phyloP scores from a whole-genome alignment of 768 basidiomycete genomes.

The Mycena belliarum region DNA sequence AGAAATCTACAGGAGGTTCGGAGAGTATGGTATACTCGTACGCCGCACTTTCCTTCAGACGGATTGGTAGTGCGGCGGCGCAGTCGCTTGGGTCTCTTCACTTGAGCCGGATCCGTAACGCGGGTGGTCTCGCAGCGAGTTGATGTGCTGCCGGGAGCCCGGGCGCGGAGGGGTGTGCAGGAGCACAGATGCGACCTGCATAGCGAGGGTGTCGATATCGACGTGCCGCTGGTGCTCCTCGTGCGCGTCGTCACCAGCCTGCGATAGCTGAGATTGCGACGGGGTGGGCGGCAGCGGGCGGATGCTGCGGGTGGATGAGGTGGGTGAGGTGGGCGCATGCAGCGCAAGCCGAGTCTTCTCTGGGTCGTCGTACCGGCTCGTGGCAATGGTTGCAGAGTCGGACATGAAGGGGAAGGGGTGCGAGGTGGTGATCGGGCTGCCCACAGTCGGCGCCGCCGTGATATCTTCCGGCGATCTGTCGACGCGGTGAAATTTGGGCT shows the following conservation, averaged over 20 bases:
- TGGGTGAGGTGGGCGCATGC: background rate
- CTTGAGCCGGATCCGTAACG: background rate
- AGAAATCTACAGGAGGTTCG: background rate
- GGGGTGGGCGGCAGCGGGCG: constrained; percentile 12
- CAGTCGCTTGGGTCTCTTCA: background rate
- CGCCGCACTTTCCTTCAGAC: background rate
- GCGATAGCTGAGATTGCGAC: constrained; percentile 4
- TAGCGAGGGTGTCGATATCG: constrained; percentile 30
- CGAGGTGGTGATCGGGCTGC: background rate
- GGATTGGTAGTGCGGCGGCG: constrained; percentile 10
- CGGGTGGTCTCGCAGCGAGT: background rate
- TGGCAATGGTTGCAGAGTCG: background rate
- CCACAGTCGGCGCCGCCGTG: background rate
- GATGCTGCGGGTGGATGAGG: background rate
- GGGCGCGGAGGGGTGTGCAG: constrained; percentile 23
- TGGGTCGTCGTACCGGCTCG: background rate
- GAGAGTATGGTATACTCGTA: background rate
- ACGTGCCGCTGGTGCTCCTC: background rate
- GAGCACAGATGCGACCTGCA: constrained; percentile 31
- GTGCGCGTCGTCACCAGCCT: background rate
- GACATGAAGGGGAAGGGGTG: constrained; percentile 1
- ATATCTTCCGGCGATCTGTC: background rate
- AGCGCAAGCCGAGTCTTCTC: background rate
- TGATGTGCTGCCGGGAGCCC: constrained; percentile 6
- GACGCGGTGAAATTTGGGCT: constrained; percentile 7